Percentiles rank a stretch among this genome's conserved stretches.
phyloP scores from a whole-genome alignment of 2,329 filamentous ascomycete genomes.

The Fusarium proliferatum region DNA sequence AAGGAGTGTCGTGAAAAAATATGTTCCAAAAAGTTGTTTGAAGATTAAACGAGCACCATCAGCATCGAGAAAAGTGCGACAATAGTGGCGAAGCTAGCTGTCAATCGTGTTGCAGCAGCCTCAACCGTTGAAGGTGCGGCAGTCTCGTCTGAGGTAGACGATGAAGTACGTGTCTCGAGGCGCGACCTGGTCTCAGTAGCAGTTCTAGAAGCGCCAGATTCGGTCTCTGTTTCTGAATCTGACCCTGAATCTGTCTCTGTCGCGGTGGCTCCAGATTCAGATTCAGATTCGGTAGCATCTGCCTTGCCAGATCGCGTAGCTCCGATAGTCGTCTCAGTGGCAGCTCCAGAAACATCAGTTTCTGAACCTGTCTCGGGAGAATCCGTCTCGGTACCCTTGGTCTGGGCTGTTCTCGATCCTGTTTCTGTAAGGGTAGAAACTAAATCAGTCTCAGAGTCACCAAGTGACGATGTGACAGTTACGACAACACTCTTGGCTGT shows the following conservation, averaged over 20 bases:
- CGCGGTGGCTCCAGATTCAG: background rate
- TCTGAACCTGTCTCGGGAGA: background rate
- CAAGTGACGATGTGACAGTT: conserved; percentile 7
- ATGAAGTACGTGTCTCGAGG: conserved; percentile 38
- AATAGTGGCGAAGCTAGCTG: conserved; percentile 27
- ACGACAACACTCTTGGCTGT: background rate
- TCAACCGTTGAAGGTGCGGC: conserved; percentile 31
- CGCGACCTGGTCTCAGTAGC: conserved; percentile 21
- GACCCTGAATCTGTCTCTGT: background rate
- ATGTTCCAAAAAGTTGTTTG: background rate
- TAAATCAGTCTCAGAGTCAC: conserved; percentile 24
- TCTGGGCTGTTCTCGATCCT: conserved; percentile 14
- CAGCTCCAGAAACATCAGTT: conserved; percentile 11
- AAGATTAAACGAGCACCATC: conserved; percentile 39
- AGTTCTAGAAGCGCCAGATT: background rate
- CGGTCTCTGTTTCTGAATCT: background rate
- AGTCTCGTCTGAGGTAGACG: conserved; percentile 9
- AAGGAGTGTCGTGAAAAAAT: conserved; percentile 42
- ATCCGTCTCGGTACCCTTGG: conserved; percentile 7
- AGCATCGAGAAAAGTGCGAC: conserved; percentile 37
- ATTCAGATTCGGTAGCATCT: background rate
- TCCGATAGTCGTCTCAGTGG: conserved; percentile 9
- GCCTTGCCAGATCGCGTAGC: conserved; percentile 5
- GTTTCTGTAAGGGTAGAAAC: conserved; percentile 25
- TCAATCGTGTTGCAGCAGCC: conserved; percentile 36